Percentiles rank a stretch among this genome's conserved stretches.
phyloP scores from a whole-genome alignment of 2,329 filamentous ascomycete genomes.

The Phoma herbarum region DNA sequence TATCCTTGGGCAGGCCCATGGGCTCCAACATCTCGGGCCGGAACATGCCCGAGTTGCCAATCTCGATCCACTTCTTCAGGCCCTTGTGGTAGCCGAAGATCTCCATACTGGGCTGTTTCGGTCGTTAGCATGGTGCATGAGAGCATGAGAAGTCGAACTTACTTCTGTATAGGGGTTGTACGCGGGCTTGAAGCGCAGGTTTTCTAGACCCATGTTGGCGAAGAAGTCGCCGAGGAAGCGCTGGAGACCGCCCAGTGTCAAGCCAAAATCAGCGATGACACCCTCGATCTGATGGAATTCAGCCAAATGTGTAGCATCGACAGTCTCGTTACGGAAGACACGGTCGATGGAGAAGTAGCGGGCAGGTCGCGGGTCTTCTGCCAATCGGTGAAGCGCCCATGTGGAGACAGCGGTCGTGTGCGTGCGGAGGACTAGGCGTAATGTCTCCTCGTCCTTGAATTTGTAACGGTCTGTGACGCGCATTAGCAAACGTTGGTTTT shows the following conservation, averaged over 20 bases:
- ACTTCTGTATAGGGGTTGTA: constrained; percentile 80
- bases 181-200: constrained; percentile 94
- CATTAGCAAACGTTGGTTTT: not conserved
- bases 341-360: constrained; percentile 98
- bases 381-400: constrained; percentile 89
- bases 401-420: constrained; percentile 95
- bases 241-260: constrained; percentile 91
- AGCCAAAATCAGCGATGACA: constrained; percentile 94
- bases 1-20: constrained; percentile 90
- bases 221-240: constrained; percentile 97
- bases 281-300: constrained; percentile 99
- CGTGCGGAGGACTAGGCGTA: constrained; percentile 88
- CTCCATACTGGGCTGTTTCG: constrained; percentile 77
- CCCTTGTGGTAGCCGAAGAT: constrained; percentile 94
- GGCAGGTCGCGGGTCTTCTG: constrained; percentile 82
- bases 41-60: constrained; percentile 99
- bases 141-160: not conserved
- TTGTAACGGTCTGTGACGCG: constrained; percentile 75
- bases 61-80: constrained; percentile 76
- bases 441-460: constrained; percentile 86
- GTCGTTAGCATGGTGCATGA: not conserved
- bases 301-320: constrained; percentile 94
- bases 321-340: constrained; percentile 97
- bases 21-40: constrained; percentile 94
- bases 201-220: constrained; percentile 88